Conservation (phyloP, 2,329 filamentous ascomycete species). For the Fusarium torreyae region DNA sequence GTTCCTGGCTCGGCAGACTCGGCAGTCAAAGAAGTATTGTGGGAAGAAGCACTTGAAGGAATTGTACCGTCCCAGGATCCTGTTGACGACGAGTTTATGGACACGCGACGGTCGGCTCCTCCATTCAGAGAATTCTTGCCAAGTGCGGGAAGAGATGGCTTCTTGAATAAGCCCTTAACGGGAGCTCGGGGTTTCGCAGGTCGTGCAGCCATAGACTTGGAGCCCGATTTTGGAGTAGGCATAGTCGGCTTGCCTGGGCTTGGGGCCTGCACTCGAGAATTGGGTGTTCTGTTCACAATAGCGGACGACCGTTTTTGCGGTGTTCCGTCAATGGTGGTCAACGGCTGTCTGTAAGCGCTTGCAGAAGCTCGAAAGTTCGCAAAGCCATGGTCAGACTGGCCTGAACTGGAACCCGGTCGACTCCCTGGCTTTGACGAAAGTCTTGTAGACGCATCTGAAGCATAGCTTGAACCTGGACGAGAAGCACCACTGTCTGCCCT, state of each 20-base stretch:
- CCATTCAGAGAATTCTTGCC: constrained; percentile 42
- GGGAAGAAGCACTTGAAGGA: constrained; percentile 39
- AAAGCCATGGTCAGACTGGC: constrained; percentile 57
- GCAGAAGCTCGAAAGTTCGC: constrained; percentile 61
- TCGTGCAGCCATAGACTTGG: constrained; percentile 64
- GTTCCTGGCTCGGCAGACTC: constrained; percentile 35
- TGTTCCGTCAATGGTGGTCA: constrained; percentile 62
- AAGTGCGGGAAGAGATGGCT: constrained; percentile 65
- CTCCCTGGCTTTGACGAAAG: constrained; percentile 66
- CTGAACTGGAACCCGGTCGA: constrained; percentile 70
- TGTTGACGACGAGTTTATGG: constrained; percentile 36
- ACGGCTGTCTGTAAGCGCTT: constrained; percentile 60
- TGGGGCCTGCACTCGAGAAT: constrained; percentile 50
- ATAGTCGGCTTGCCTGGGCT: constrained; percentile 58
- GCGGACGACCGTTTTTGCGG: constrained; percentile 55
- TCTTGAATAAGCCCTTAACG: constrained; percentile 68
- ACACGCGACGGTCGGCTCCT: constrained; percentile 23
- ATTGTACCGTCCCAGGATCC: constrained; percentile 53
- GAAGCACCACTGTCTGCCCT: constrained; percentile 63
- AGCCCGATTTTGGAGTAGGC: constrained; percentile 57
- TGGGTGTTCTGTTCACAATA: constrained; percentile 45
- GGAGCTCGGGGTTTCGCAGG: constrained; percentile 68
- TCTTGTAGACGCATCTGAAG: constrained; percentile 70
- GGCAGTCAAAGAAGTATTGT: constrained; percentile 28
- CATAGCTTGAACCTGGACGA: constrained; percentile 72